Evolutionary conservation across 1,139 yeast species (phyloP).

Genomic region (Pichiaceae sp.): DNA sequence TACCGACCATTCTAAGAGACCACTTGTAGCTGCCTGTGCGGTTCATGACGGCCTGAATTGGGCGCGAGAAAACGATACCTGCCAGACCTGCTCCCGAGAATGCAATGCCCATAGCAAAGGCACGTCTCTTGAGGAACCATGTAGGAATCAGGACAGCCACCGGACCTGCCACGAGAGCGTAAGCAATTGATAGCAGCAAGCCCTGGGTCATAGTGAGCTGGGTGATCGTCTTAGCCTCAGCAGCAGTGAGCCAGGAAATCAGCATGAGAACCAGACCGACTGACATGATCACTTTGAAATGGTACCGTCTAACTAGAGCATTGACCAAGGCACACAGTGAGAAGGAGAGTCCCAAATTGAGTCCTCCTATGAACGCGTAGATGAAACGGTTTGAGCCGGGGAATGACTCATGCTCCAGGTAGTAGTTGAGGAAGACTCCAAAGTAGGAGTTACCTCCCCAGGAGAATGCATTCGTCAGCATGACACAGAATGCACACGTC

Average conservation of each 20-base stretch:
- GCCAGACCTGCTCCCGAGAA: slow-evolving; percentile 58
- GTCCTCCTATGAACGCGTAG: slow-evolving; percentile 64
- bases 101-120: slow-evolving; percentile 48
- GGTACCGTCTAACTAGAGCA: slow-evolving; percentile 28
- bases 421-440: slow-evolving; percentile 60
- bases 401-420: slow-evolving; percentile 38
- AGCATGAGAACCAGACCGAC: slow-evolving; percentile 46
- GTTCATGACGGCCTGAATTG: slow-evolving; percentile 31
- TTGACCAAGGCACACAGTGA: slow-evolving; percentile 46
- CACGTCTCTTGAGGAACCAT: slow-evolving; percentile 52
- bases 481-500: slow-evolving; percentile 51
- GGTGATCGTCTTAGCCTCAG: slow-evolving; percentile 50
- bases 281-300: slow-evolving; percentile 30
- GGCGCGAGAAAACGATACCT: slow-evolving; percentile 33
- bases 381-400: slow-evolving; percentile 52
- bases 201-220: slow-evolving; percentile 69
- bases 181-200: slow-evolving; percentile 52
- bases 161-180: slow-evolving; percentile 53
- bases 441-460: slow-evolving; percentile 74
- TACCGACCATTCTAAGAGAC: slow-evolving; percentile 58
- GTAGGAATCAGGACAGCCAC: slow-evolving; percentile 46
- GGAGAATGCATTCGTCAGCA: slow-evolving; percentile 38
- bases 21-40: slow-evolving; percentile 50
- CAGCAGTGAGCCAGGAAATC: slow-evolving; percentile 53
- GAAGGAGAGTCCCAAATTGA: slow-evolving; percentile 52